Evolutionary conservation across 768 basidiomycete species (phyloP).

Genomic region (Termitomyces sp.): DNA sequence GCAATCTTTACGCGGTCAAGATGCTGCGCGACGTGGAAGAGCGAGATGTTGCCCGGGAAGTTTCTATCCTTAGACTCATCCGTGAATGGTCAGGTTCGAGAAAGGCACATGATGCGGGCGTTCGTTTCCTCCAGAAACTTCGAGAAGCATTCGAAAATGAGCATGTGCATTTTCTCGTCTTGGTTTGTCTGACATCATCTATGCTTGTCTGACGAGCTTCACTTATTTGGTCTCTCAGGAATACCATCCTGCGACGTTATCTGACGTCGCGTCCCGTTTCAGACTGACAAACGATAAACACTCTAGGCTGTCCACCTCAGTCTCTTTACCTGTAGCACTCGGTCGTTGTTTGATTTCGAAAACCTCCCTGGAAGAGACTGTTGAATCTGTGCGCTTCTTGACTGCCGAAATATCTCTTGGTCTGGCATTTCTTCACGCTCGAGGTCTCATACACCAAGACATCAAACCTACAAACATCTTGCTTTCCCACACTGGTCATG

Average conservation of each 20-base stretch:
- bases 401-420: constrained; percentile 34
- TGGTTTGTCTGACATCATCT: constrained; percentile 19
- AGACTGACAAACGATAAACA: constrained; percentile 9
- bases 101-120: constrained; percentile 3
- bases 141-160: constrained; percentile 22
- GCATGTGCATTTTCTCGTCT: constrained; percentile 21
- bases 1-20: constrained; percentile 24
- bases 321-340: constrained; percentile 15
- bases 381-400: constrained; percentile 26
- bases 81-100: constrained; percentile 9
- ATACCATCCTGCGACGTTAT: constrained; percentile 31
- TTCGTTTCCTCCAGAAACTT: constrained; percentile 25
- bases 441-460: constrained; percentile 68
- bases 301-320: constrained; percentile 10
- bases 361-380: constrained; percentile 8
- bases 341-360: constrained; percentile 7
- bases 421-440: constrained; percentile 45
- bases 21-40: constrained; percentile 15
- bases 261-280: constrained; percentile 28
- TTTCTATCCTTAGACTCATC: constrained; percentile 22
- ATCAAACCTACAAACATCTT: constrained; percentile 69
- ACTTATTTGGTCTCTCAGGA: constrained; percentile 19
- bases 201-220: background rate
- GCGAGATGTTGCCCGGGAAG: constrained; percentile 19
- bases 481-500: constrained; percentile 44